Base-by-base conservation (phyloP, 352 stramenopile species). In the Globisporangium echinulatum region DNA sequence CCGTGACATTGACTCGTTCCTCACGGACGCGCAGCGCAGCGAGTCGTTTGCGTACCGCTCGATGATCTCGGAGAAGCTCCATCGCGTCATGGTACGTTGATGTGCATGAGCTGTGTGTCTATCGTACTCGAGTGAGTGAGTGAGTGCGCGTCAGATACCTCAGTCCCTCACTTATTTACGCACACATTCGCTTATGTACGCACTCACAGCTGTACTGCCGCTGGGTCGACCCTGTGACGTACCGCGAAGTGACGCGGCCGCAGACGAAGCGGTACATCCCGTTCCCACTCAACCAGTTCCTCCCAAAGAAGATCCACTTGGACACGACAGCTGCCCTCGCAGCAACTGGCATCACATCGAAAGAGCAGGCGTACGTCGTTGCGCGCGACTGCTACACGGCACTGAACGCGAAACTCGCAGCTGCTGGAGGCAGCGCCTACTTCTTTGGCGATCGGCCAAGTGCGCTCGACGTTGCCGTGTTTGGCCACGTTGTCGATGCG, bases 241-340 rank as follows among this genome's bases (percentile, higher is more conserved):
- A 93, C 66, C 81, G 77, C 7, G 85, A 95, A 59, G 77, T 95
- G 55, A 95, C 85, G 62, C 83, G 83, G 0, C 80, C 79, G 56
- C 78, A 89, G 52, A 76, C 92, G 61, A 90, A 90, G 70, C 83
- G 82, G 56, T 71, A 85, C 44, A 80, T 95, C 43, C 83, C 85
- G 15, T 95, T 95, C 63, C 85, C 85, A 36, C 58, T 95, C 15
- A 93, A 82, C 67, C 82, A 88, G 52, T 77, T 92, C 25, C 40
- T 95, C 46, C 85, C 85, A 7, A 95, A 93, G 71, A 90, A 92
- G 64, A 88, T 95, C 62, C 85, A 92, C 60, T 49, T 88, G 40
- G 74, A 88, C 48, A 79, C 67, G 7, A 91, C 83, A 69, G 71
- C 77, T 39, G 70, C 71, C 49, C 70, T 92, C 53, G 72, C 78